Conservation (phyloP, 2,329 filamentous ascomycete species). For the Pestalotiopsis sp. region DNA sequence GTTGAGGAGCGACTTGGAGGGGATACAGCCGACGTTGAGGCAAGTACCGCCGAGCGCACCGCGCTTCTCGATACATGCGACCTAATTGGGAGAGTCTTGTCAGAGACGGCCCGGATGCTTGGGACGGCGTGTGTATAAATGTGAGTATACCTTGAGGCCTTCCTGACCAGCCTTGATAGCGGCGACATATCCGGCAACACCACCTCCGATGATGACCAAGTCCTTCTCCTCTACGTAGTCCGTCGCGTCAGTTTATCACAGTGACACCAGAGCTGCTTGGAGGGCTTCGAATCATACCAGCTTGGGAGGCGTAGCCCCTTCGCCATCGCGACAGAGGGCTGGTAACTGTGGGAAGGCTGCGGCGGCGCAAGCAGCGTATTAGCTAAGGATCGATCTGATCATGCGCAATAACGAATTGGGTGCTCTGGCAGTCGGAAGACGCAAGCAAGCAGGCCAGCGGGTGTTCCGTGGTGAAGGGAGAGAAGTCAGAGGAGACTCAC, state of each 20-base stretch:
- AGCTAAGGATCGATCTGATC: background rate
- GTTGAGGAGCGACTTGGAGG: slow-evolving; percentile 98
- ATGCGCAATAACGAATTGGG: background rate
- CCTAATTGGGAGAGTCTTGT: slow-evolving; percentile 48
- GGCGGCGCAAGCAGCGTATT: background rate
- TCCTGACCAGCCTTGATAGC: slow-evolving; percentile 99
- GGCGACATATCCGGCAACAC: slow-evolving; percentile 97
- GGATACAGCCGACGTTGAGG: slow-evolving; percentile 98
- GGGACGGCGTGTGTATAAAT: background rate
- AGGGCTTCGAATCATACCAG: slow-evolving; percentile 42
- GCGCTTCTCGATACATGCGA: slow-evolving; percentile 97
- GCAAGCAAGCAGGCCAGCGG: slow-evolving; percentile 16
- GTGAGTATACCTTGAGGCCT: slow-evolving; percentile 78
- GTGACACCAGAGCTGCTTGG: slow-evolving; percentile 36
- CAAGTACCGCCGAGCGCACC: slow-evolving; percentile 94
- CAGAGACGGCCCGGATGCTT: background rate
- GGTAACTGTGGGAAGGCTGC: slow-evolving; percentile 50
- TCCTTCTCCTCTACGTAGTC: slow-evolving; percentile 85
- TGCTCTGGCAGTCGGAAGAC: slow-evolving; percentile 14
- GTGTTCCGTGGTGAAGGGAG: background rate
- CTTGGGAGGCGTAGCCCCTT: slow-evolving; percentile 61
- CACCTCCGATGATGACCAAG: slow-evolving; percentile 95
- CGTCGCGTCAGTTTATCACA: slow-evolving; percentile 45
- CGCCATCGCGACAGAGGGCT: slow-evolving; percentile 55
- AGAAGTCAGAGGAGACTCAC: slow-evolving; percentile 41